phyloP scores from a whole-genome alignment of 1,139 yeast species.

The Kodamaea plutei region DNA sequence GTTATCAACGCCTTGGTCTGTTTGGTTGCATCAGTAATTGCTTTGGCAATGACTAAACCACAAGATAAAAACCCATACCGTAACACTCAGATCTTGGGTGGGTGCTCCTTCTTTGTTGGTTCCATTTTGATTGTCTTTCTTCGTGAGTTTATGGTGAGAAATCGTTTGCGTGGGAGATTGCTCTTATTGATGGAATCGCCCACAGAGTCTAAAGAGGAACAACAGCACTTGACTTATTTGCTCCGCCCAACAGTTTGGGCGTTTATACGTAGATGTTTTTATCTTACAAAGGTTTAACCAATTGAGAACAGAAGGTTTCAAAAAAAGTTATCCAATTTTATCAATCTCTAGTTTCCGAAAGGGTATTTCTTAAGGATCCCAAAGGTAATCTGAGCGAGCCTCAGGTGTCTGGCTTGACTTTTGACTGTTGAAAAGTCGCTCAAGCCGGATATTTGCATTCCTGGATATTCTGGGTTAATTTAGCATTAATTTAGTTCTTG shows the following conservation, averaged over 20 bases:
- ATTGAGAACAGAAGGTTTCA: background rate
- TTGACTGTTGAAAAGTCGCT: background rate
- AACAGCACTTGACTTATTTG: background rate
- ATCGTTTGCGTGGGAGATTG: conserved; percentile 7
- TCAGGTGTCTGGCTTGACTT: background rate
- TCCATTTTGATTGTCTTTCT: conserved; percentile 25
- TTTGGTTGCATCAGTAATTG: conserved; percentile 35
- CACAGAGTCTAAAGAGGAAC: conserved; percentile 1
- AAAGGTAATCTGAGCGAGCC: background rate
- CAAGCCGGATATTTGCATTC: too few relatives aligned
- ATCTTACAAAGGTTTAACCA: conserved; percentile 1
- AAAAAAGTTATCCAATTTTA: background rate
- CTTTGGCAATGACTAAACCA: conserved; percentile 36
- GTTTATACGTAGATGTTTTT: conserved; percentile 3
- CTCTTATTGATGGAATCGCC: background rate
- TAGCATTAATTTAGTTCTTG: too few relatives aligned
- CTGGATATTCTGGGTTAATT: too few relatives aligned
- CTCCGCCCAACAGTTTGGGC: conserved; percentile 1
- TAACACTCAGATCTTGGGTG: conserved; percentile 60
- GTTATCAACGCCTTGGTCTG: conserved; percentile 42
- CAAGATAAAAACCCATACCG: conserved; percentile 42
- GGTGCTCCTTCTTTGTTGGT: conserved; percentile 39
- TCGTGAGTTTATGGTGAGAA: conserved; percentile 28
- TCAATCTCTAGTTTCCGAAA: background rate
- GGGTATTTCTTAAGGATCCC: background rate